Evolutionary conservation across 23 red algal species (phyloP), one percentile per base, ranked within the genome.

Genomic region (Porphyridium purpureum): DNA sequence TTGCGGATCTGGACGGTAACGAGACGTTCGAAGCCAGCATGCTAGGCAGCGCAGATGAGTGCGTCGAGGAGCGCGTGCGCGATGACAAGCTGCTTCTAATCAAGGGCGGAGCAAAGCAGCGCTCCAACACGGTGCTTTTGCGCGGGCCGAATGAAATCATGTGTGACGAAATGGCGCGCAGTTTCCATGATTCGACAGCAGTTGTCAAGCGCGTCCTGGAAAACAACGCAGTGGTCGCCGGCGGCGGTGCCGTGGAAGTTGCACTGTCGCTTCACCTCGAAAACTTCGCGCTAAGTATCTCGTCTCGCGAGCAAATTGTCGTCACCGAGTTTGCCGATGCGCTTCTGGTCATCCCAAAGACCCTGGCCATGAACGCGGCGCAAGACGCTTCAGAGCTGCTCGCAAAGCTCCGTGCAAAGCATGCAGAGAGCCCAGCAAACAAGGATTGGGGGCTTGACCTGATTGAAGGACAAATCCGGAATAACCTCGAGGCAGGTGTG

Each of bases 281-380:
- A 38, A 94, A 83, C 71, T 94, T 94, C 60, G 88, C 88, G 0
- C 78, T 70, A 19, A 75, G 73, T 54, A 70, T 94, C 29, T 76
- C 77, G 24, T 74, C 66, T n/a, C 59, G 77, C 35, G 88, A 94
- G 38, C 88, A 94, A 65, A 30, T 94, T 28, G 88, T 78, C 7
- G 75, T 94, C 47, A 78, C 88, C 21, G 88, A 85, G 49, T 94
- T 94, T 52, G 69, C 77, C 5, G 88, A 94, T 31, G 77, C 88
- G 27, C 53, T 94, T 35, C 54, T 94, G 24, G 77, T 94, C 5
- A 84, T 94, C 26, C 88, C 86, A 0, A 94, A 94, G 50, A 94
- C 88, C 29, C 54, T 94, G 34, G 88, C 88, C 22, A 62, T 80
- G 30, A 94, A 94, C 52, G 78, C 88, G 1, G 88, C 77, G 1